Evolutionary conservation across 2,329 filamentous ascomycete species (phyloP).

Genomic region (Hypoxylon sp.): DNA sequence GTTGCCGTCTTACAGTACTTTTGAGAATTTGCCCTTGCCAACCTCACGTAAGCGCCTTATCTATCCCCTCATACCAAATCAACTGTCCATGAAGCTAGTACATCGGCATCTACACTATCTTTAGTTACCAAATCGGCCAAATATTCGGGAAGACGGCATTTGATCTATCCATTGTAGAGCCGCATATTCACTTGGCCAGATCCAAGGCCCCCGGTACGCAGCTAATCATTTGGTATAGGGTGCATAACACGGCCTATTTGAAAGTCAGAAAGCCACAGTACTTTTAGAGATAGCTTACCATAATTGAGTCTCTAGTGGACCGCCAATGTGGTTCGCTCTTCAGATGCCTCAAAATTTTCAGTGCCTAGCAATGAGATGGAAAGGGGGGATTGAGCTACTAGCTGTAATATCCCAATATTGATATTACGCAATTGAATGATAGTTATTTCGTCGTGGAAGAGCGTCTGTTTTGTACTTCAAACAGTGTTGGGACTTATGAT

Average conservation of each 20-base stretch:
- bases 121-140: background rate
- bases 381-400: background rate
- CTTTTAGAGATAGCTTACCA: too few species aligned
- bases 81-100: background rate
- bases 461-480: background rate
- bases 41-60: slow-evolving; percentile 29
- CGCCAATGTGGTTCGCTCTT: background rate
- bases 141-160: slow-evolving; percentile 1
- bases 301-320: background rate
- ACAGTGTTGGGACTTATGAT: background rate
- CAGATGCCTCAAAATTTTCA: background rate
- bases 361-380: too few species aligned
- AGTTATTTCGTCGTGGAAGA: background rate
- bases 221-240: background rate
- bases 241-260: background rate
- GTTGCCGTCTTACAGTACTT: slow-evolving; percentile 22
- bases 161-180: background rate
- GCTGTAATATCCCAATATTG: background rate
- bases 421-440: background rate
- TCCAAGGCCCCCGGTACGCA: background rate
- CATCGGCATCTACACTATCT: slow-evolving; percentile 3
- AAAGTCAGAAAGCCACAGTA: background rate
- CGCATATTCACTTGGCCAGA: background rate
- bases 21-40: slow-evolving; percentile 7
- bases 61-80: background rate